Evolutionary conservation across 331 rosid species (phyloP).

Genomic region (Prunus yedoensis): DNA sequence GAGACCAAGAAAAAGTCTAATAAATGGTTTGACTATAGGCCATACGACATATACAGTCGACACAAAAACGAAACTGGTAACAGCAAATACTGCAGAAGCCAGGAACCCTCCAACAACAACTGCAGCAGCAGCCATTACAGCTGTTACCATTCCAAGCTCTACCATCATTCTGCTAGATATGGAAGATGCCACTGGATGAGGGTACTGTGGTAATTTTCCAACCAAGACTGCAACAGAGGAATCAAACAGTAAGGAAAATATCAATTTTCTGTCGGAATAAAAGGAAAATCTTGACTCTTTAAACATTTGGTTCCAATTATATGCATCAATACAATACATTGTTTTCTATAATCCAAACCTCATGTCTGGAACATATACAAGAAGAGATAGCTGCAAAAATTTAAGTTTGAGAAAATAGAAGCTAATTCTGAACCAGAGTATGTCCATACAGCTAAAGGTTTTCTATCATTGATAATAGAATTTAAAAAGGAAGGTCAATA

Average conservation of each 20-base stretch:
- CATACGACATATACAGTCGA: constrained; percentile 59
- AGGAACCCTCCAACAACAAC: constrained; percentile 72
- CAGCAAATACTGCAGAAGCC: constrained; percentile 88
- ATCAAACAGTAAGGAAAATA: constrained; percentile 18
- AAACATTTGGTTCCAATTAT: not conserved
- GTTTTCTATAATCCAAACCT: not conserved
- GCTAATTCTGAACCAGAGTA: not conserved
- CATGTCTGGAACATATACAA: not conserved
- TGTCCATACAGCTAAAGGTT: not conserved
- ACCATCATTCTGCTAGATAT: constrained; percentile 90
- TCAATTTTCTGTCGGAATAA: not conserved
- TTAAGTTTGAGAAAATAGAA: not conserved
- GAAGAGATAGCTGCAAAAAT: not conserved
- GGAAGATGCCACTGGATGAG: constrained; percentile 88
- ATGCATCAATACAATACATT: not conserved
- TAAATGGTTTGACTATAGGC: constrained; percentile 78
- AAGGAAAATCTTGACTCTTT: not conserved
- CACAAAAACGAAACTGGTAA: constrained; percentile 66
- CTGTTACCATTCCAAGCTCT: constrained; percentile 72
- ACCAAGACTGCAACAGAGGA: constrained; percentile 68
- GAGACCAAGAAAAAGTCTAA: constrained; percentile 56
- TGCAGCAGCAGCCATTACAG: constrained; percentile 63
- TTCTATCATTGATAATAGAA: not conserved
- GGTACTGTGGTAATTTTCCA: constrained; percentile 68
- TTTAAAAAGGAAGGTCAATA: not conserved